Evolutionary conservation across 2,329 filamentous ascomycete species (phyloP).

Genomic region (Teratosphaeria epicoccoides): DNA sequence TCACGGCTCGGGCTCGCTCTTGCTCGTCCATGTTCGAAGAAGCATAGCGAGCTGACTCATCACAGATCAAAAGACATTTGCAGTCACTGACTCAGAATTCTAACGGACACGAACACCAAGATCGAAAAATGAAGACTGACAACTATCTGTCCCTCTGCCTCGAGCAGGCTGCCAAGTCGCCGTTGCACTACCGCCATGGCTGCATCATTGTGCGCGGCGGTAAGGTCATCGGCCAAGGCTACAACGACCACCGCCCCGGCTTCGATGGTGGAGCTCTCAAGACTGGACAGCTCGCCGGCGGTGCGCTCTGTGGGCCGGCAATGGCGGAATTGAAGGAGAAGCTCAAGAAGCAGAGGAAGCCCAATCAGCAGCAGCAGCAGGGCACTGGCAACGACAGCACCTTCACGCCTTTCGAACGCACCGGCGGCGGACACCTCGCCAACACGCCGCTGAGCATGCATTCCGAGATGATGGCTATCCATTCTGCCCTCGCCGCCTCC

Average conservation of each 20-base stretch:
- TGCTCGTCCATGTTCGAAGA: no score
- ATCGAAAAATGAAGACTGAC: slow-evolving; percentile 39
- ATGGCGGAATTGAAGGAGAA: slow-evolving; percentile 31
- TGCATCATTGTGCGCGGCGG: slow-evolving; percentile 42
- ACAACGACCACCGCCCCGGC: slow-evolving; percentile 41
- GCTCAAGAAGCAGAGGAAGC: slow-evolving; percentile 22
- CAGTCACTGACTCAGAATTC: no score
- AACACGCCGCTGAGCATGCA: slow-evolving; percentile 42
- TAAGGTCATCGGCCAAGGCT: slow-evolving; percentile 43
- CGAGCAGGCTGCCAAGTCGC: slow-evolving; percentile 41
- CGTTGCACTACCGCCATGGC: slow-evolving; percentile 42
- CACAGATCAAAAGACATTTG: no score
- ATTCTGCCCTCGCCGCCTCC: slow-evolving; percentile 38
- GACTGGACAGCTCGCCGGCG: slow-evolving; percentile 32
- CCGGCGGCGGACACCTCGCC: slow-evolving; percentile 28
- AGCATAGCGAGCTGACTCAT: no score
- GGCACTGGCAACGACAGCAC: slow-evolving; percentile 11
- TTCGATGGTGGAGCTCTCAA: slow-evolving; percentile 42
- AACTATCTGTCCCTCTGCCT: slow-evolving; percentile 42
- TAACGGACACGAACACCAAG: no score
- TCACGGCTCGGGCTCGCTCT: no score
- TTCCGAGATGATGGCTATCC: slow-evolving; percentile 47
- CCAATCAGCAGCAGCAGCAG: slow-evolving; percentile 20
- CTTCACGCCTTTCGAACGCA: slow-evolving; percentile 32
- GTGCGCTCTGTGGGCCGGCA: slow-evolving; percentile 26